phyloP scores from a whole-genome alignment of 1,284 basidiomycete species.

The Ceraceosorus guamensis region DNA sequence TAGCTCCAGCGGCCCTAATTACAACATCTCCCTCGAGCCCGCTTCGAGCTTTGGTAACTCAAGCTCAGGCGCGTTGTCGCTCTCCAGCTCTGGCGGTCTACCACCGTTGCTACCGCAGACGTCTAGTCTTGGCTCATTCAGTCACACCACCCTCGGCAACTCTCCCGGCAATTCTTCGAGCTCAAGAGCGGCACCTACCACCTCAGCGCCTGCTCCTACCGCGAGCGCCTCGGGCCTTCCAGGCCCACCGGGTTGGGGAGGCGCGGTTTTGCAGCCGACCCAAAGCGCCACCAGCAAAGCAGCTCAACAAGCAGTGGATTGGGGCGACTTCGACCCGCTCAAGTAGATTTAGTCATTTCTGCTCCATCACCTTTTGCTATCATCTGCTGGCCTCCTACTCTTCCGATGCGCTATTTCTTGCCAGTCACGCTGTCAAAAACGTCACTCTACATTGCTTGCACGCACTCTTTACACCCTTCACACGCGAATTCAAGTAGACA shows the following conservation, averaged over 20 bases:
- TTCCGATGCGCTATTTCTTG: no score
- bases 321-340: slow-evolving; percentile 39
- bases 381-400: no score
- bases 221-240: slow-evolving; percentile 1
- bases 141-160: neutral
- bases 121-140: slow-evolving; percentile 2
- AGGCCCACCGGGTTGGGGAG: slow-evolving; percentile 18
- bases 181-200: slow-evolving; percentile 8
- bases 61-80: neutral
- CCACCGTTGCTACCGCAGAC: slow-evolving; percentile 6
- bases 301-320: neutral
- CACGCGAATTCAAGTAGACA: no score
- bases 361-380: no score
- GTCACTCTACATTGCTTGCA: no score
- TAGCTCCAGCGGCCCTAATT: slow-evolving; percentile 28
- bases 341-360: no score
- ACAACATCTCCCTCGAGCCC: slow-evolving; percentile 28
- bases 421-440: no score
- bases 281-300: slow-evolving; percentile 5
- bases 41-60: slow-evolving; percentile 8
- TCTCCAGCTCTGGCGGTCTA: neutral
- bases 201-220: slow-evolving; percentile 1
- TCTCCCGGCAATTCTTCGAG: no score
- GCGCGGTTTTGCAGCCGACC: slow-evolving; percentile 20
- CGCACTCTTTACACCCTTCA: no score